Conservation (phyloP, 73 alveolate genomes). For the Paramecium tetraurelia region DNA sequence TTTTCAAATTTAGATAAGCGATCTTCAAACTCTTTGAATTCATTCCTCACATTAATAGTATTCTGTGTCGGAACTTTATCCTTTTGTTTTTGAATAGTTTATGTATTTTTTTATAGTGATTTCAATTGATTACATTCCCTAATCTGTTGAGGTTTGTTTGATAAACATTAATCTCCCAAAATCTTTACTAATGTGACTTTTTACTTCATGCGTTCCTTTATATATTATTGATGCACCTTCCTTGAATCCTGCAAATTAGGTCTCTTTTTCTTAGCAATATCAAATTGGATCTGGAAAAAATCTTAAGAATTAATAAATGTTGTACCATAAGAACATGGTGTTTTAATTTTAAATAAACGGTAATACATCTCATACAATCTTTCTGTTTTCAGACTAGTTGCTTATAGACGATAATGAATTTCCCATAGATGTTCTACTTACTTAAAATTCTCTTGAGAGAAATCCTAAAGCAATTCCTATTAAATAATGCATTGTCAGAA, state of each 20-base stretch:
- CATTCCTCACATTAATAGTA: background rate
- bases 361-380: background rate
- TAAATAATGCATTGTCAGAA: background rate
- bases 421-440: background rate
- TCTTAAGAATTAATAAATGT: background rate
- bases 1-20: conserved; percentile 4
- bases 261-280: background rate
- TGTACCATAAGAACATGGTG: background rate
- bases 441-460: background rate
- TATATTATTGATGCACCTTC: background rate
- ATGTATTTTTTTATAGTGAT: background rate
- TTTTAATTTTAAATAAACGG: background rate
- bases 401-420: conserved; percentile 11
- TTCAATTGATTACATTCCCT: background rate
- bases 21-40: background rate
- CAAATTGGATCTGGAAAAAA: background rate
- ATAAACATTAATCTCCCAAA: background rate
- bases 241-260: background rate
- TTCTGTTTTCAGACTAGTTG: background rate
- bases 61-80: background rate
- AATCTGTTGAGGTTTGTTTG: background rate
- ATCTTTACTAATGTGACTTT: background rate
- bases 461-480: background rate
- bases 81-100: background rate
- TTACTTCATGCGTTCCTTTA: background rate